Evolutionary conservation across 352 stramenopile genomes (phyloP).

Genomic region (Phytophthora hibernalis): DNA sequence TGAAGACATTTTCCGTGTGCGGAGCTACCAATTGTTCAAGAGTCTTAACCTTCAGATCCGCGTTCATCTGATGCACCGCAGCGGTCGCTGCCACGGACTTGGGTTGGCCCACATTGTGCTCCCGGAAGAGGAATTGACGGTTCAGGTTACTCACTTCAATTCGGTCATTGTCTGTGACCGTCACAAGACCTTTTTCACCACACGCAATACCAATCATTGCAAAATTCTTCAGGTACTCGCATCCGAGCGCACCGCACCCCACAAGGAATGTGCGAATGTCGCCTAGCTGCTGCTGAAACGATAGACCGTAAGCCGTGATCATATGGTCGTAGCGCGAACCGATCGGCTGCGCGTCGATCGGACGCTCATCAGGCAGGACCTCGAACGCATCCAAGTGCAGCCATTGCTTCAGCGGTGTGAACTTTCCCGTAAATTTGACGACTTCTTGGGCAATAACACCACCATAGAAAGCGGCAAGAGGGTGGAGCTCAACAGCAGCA

Average conservation of each 20-base stretch:
- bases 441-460: constrained; percentile 86
- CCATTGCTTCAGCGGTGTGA: constrained; percentile 87
- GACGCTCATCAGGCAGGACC: constrained; percentile 70
- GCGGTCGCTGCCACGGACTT: constrained; percentile 85
- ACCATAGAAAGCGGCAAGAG: constrained; percentile 83
- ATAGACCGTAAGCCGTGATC: constrained; percentile 72
- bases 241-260: constrained; percentile 81
- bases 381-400: constrained; percentile 87
- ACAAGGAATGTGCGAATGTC: constrained; percentile 86
- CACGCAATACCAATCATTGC: constrained; percentile 83
- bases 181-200: constrained; percentile 80
- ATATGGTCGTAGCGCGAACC: constrained; percentile 84
- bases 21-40: constrained; percentile 83
- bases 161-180: constrained; percentile 87
- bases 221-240: constrained; percentile 91
- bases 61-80: constrained; percentile 81
- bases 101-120: constrained; percentile 86
- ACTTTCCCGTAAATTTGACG: constrained; percentile 91
- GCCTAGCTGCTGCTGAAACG: constrained; percentile 70
- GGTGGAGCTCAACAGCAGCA: constrained; percentile 77
- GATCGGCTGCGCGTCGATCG: constrained; percentile 59
- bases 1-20: constrained; percentile 84
- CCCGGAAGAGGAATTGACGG: constrained; percentile 87
- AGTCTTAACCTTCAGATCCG: constrained; percentile 78
- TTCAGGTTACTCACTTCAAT: constrained; percentile 92